Base-by-base conservation (phyloP, 2,329 filamentous ascomycete species). In the Epichloe bromicola region DNA sequence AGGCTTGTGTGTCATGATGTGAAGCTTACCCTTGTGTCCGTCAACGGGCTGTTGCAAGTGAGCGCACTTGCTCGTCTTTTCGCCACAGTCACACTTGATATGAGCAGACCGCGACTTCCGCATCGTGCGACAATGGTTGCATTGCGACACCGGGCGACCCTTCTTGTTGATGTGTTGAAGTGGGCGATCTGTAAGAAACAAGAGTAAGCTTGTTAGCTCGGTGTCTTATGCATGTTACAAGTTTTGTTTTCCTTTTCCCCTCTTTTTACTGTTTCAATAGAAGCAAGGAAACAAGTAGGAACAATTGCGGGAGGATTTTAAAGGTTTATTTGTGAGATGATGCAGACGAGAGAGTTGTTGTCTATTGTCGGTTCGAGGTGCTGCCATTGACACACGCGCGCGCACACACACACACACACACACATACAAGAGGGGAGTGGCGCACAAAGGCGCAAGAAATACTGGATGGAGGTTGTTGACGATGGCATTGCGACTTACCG, bases 121-220 rank as follows among this genome's bases (percentile, higher is more conserved):
- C 76, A 95, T 85, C 59, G 86, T 82, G 67, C 93, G 91, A 73
- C 93, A 98, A 73, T 98, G 93, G 60, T 88, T 81, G 72, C 93
- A 98, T 83, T 98, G 93, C 61, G 93, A 95, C 60, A 97, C 89
- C 55, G 93, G 93, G 56, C 91, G 86, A 64, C 91, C 91, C 75
- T 97, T 97, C 70, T 95, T 95, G 70, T 94, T 94, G 74, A 96
- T 95, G 67, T 95, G 88, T 64, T 88, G 85, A 58, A 97, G 79
- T 58, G 87, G 87, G 59, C 91, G 88, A 69, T 96, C 93, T 95
- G 61, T 3, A 43, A 36, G 23, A 15, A 23, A 46, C 12, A 49
- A 47, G 17, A 54, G 56, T 11, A 30, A 34, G 15, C 12, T 40
- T 20, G 33, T 48, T 33, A 43, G 44, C 23, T 36, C 19, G 14